These are phyloP conservation scores for Plasmodium vivax DNA, from an alignment of 169 alveolate genomes.

Conservation along the genomic window DNA sequence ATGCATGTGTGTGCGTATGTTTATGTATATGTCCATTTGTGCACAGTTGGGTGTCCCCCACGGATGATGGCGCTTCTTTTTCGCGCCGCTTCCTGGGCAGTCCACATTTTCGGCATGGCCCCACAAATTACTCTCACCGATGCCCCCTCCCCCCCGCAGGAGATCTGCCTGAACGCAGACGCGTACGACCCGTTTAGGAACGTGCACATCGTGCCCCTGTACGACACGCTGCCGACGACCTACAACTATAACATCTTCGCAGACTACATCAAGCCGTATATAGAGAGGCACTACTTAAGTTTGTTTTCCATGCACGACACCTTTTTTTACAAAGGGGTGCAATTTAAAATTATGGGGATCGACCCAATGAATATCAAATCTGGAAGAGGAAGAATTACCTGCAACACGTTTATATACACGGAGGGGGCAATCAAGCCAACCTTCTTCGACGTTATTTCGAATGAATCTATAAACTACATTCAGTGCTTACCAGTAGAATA, in stretches of 20 bases:
- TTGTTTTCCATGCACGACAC: slow-evolving; percentile 79
- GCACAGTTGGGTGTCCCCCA: no score
- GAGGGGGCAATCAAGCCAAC: slow-evolving; percentile 79
- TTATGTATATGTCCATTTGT: no score
- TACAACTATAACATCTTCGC: slow-evolving; percentile 76
- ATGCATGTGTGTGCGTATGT: no score
- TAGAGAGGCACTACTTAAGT: slow-evolving; percentile 77
- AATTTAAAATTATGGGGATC: slow-evolving; percentile 80
- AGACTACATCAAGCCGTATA: slow-evolving; percentile 78
- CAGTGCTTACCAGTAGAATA: slow-evolving; percentile 77
- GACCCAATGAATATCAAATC: slow-evolving; percentile 75
- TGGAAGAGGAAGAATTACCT: slow-evolving; percentile 77
- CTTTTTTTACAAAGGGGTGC: slow-evolving; percentile 80
- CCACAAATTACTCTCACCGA: not conserved
- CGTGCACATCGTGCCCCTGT: slow-evolving; percentile 79
- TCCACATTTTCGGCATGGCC: not conserved
- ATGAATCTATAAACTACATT: slow-evolving; percentile 75
- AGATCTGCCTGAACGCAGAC: slow-evolving; percentile 55
- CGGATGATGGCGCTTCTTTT: not conserved
- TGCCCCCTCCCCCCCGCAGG: not conserved
- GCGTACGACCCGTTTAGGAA: slow-evolving; percentile 75
- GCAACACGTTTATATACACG: slow-evolving; percentile 76
- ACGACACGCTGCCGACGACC: slow-evolving; percentile 80
- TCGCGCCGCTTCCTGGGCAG: not conserved
- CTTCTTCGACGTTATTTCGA: slow-evolving; percentile 77